These are phyloP conservation scores for Ceratobasidium sp. DNA, from an alignment of 1,284 basidiomycete species.

Conservation along the genomic window DNA sequence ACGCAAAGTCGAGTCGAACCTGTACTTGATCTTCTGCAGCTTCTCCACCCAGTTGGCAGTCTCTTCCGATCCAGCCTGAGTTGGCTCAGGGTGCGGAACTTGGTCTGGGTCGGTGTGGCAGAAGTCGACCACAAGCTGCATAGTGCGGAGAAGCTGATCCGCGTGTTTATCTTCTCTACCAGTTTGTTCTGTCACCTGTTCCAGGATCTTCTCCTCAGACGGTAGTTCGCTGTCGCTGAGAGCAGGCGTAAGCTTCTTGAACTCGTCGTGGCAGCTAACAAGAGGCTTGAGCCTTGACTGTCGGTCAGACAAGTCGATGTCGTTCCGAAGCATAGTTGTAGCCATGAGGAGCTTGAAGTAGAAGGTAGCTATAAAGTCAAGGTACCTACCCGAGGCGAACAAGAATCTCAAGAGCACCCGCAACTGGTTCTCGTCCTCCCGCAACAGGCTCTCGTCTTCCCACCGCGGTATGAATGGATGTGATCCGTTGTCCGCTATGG, in stretches of 20 bases:
- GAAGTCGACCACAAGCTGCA: neutral
- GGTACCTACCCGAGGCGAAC: too few relatives aligned
- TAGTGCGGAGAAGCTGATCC: neutral
- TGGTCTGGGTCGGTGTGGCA: neutral
- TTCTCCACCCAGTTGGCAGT: neutral
- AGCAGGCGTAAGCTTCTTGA: neutral
- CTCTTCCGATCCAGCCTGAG: neutral
- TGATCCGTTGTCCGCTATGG: neutral
- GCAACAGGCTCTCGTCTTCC: too few relatives aligned
- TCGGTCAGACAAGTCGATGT: neutral
- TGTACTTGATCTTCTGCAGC: neutral
- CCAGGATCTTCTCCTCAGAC: neutral
- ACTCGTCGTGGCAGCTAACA: neutral
- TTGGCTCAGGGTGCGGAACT: too few relatives aligned
- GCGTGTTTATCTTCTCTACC: neutral
- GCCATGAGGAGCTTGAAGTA: neutral
- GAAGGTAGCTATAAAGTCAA: too few relatives aligned
- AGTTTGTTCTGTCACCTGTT: neutral
- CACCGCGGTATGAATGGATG: neutral
- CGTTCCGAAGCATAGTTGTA: neutral
- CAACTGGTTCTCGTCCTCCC: neutral
- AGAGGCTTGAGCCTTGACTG: neutral
- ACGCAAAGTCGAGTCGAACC: neutral
- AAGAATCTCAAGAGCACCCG: too few relatives aligned
- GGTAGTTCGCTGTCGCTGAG: neutral